Conservation (phyloP, 805 yeast genomes). For the Monosporozyma aerobia region DNA sequence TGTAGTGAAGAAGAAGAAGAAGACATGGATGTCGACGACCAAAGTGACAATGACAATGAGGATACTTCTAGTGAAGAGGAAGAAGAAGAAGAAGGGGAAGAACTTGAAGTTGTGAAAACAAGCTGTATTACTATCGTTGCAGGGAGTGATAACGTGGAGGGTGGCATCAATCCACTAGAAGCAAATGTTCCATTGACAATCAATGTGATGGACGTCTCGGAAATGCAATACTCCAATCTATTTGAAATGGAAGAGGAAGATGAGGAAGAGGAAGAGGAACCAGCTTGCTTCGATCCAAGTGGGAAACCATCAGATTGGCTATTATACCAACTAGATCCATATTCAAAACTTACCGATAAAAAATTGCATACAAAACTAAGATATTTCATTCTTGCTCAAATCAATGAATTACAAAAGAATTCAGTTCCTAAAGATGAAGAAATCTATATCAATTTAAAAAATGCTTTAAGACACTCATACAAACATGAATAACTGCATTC, state of each 20-base stretch:
- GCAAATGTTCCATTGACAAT: neutral
- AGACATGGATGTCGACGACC: neutral
- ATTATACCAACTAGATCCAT: slow-evolving; percentile 1
- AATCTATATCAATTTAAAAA: neutral
- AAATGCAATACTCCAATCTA: neutral
- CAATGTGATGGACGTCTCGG: neutral
- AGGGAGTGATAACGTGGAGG: slow-evolving; percentile 15
- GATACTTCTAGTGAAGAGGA: neutral
- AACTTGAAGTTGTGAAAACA: slow-evolving; percentile 10
- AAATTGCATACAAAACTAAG: neutral
- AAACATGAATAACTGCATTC: neutral
- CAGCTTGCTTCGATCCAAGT: slow-evolving; percentile 34
- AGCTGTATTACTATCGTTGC: slow-evolving; percentile 12
- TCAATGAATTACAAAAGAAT: neutral
- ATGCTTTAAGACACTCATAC: neutral
- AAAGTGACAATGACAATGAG: slow-evolving; percentile 8
- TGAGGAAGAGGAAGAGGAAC: slow-evolving; percentile 1
- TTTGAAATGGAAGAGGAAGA: slow-evolving; percentile 2
- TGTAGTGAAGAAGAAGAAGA: neutral
- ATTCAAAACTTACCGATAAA: neutral
- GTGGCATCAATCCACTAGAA: neutral
- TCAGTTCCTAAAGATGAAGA: neutral
- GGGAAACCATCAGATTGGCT: neutral
- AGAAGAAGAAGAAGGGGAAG: slow-evolving; percentile 10
- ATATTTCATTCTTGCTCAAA: neutral